Evolutionary conservation across 208 protist genomes (phyloP).

Genomic region (Vickermania ingenoplastis): DNA sequence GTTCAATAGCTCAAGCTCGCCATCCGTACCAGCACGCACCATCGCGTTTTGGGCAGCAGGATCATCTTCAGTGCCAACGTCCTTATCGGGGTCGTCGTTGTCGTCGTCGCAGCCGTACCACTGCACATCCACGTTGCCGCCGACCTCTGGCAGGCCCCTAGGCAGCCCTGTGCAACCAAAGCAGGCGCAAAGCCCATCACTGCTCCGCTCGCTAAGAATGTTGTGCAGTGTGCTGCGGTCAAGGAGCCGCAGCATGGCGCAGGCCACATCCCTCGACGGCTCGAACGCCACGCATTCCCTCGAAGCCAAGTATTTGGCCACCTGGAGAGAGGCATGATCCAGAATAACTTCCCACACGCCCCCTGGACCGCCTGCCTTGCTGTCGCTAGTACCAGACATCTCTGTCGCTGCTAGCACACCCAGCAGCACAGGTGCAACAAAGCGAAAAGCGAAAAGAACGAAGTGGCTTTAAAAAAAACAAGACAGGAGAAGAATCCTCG

Average conservation of each 20-base stretch:
- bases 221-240: constrained; percentile 41
- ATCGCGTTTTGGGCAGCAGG: background rate
- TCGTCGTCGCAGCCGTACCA: constrained; percentile 5
- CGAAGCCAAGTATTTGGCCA: constrained; percentile 41
- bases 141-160: constrained; percentile 10
- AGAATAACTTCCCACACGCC: constrained; percentile 56
- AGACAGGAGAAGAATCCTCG: too few relatives aligned
- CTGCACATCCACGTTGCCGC: background rate
- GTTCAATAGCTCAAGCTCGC: constrained; percentile 6
- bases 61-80: background rate
- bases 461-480: too few relatives aligned
- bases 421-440: background rate
- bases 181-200: constrained; percentile 41
- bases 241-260: constrained; percentile 48
- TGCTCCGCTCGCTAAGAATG: constrained; percentile 63
- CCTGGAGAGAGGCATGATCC: constrained; percentile 40
- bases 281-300: constrained; percentile 30
- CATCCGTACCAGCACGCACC: constrained; percentile 1
- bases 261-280: constrained; percentile 15
- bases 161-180: constrained; percentile 44
- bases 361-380: constrained; percentile 2
- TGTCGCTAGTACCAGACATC: background rate
- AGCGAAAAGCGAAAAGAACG: background rate
- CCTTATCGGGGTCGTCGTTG: constrained; percentile 7
- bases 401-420: too few relatives aligned